Evolutionary conservation across 495 filamentous ascomycete species (phyloP).

Genomic region (Delitschia confertaspora): DNA sequence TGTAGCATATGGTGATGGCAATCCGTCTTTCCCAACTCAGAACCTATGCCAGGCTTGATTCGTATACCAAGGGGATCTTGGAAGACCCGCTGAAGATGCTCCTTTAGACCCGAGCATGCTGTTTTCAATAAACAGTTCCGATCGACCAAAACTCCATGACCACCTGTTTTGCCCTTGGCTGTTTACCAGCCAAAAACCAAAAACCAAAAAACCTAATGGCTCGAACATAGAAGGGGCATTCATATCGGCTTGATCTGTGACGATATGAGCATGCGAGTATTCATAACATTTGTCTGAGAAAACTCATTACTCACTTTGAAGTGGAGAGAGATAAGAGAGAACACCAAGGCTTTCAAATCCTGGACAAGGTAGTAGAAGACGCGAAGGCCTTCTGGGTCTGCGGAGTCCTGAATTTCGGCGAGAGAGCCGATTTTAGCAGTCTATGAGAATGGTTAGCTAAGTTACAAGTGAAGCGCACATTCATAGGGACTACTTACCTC

Average conservation of each 20-base stretch:
- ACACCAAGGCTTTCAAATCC: conserved; percentile 93
- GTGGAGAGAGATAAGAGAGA: conserved; percentile 90
- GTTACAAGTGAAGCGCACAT: background rate
- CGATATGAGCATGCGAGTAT: conserved; percentile 5
- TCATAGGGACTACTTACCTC: conserved; percentile 51
- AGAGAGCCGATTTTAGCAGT: conserved; percentile 98
- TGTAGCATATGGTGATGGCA: too few relatives aligned
- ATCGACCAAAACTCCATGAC: too few relatives aligned
- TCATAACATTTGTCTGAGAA: background rate
- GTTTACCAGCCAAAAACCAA: too few relatives aligned
- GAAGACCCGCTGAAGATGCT: too few relatives aligned
- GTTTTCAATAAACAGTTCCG: too few relatives aligned
- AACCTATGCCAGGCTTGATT: too few relatives aligned
- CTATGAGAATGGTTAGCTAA: conserved; percentile 38
- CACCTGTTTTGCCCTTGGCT: too few relatives aligned
- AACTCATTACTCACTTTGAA: conserved; percentile 62
- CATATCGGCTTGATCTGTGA: conserved; percentile 35
- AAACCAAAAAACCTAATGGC: too few relatives aligned
- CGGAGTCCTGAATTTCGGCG: conserved; percentile 91
- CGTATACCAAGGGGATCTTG: too few relatives aligned
- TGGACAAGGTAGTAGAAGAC: conserved; percentile 99
- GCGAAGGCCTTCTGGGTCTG: conserved; percentile 89
- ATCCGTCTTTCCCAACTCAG: too few relatives aligned
- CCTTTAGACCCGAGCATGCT: too few relatives aligned
- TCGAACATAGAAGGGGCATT: too few relatives aligned